Evolutionary conservation across 2,329 filamentous ascomycete genomes (phyloP).

Genomic region (Fusarium redolens): DNA sequence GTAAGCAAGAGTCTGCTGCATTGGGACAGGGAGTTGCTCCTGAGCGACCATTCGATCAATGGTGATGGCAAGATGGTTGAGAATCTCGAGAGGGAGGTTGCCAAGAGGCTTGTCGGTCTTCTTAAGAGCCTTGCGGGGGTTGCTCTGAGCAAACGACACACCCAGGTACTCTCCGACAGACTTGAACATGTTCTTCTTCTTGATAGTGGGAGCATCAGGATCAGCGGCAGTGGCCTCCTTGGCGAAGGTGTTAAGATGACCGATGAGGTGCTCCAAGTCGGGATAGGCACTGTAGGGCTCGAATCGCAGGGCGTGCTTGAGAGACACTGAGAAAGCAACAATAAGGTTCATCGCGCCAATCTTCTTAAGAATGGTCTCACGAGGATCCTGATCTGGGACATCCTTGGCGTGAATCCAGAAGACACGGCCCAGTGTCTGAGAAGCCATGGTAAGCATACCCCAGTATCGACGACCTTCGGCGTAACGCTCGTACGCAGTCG

Average conservation of each 20-base stretch:
- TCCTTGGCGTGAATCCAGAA: conserved; percentile 85
- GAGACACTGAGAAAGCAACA: conserved; percentile 78
- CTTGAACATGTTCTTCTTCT: conserved; percentile 68
- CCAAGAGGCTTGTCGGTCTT: conserved; percentile 77
- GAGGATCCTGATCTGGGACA: conserved; percentile 61
- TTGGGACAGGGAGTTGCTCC: conserved; percentile 65
- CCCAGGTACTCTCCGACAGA: conserved; percentile 78
- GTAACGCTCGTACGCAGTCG: conserved; percentile 81
- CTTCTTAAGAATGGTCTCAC: conserved; percentile 77
- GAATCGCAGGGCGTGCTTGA: conserved; percentile 87
- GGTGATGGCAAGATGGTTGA: conserved; percentile 76
- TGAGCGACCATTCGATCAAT: conserved; percentile 70
- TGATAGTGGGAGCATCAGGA: conserved; percentile 47
- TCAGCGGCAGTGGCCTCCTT: conserved; percentile 61
- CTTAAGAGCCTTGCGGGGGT: conserved; percentile 83
- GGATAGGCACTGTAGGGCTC: conserved; percentile 83
- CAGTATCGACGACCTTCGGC: conserved; percentile 73
- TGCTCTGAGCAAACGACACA: conserved; percentile 79
- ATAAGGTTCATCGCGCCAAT: conserved; percentile 81
- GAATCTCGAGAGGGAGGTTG: conserved; percentile 85
- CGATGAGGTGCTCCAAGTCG: conserved; percentile 76
- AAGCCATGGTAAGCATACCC: conserved; percentile 70
- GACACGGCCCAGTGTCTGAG: conserved; percentile 76
- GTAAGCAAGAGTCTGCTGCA: conserved; percentile 71
- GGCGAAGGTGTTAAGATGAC: conserved; percentile 81